Base-by-base conservation (phyloP, 768 basidiomycete species). In the Mycena indigotica region DNA sequence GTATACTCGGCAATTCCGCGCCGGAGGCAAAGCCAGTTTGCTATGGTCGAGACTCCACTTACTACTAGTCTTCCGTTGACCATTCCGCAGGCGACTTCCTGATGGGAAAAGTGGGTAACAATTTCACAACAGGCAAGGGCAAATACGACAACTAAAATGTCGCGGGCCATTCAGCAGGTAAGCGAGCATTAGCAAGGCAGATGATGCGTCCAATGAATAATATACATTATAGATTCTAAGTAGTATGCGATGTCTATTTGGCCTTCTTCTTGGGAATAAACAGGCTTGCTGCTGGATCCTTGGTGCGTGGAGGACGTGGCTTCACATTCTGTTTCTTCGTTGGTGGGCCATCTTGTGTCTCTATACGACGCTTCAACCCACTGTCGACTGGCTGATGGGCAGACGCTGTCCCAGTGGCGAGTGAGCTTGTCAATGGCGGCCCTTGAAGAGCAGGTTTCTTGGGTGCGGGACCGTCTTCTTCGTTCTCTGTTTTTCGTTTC, bases 61-160 rank as follows among this genome's bases (percentile, higher is more conserved):
- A 17, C 19, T 3, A 29, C 2, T 1, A 5, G 21, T 45, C 24
- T 32, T 17, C 29, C 24, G 13, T 25, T 13, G 24, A 6, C 28
- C 5, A 5, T 17, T n/a, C 15, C 44, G 19, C 38, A 63, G 62
- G 94, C 3, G 83, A 93, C 4, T 95, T 92, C 69, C 73, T 95
- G 59, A 52, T 84, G 67, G 68, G 67, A 17, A 95, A 95, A 67
- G 91, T 95, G 30, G 81, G 79, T 10, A 81, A 70, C 45, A 95
- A 94, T 67, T 95, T 95, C 72, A 76, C 77, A 28, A 58, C 64
- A 35, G 75, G 75, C 12, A 71, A 75, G 66, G 74, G 74, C 5
- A 75, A 70, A 65, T 80, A 80, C 56, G 70, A 70, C 56, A 56
- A 61, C 52, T 63, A 57, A 55, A 58, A 25, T 28, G 25, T 28